These are phyloP conservation scores for Ogataea henricii DNA, from an alignment of 805 yeast genomes.

Conservation along the genomic window DNA sequence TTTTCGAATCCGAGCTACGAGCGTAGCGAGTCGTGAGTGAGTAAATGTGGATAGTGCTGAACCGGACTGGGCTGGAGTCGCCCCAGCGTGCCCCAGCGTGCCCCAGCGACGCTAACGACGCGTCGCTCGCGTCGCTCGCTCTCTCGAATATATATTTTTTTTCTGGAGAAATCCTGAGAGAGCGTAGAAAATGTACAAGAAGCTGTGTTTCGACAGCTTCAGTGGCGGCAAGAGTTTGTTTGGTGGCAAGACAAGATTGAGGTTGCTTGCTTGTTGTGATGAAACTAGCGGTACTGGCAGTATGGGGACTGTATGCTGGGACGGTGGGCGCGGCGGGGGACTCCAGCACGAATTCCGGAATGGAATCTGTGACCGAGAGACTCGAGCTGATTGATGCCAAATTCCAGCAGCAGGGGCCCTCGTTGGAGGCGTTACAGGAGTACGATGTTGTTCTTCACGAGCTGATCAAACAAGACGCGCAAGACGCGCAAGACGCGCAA, in stretches of 20 bases:
- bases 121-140: not conserved
- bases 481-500: no score
- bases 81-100: no score
- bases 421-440: conserved; percentile 31
- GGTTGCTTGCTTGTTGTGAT: not conserved
- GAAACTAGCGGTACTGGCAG: not conserved
- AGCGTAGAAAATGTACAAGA: not conserved
- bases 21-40: no score
- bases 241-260: no score
- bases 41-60: no score
- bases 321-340: not conserved
- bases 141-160: not conserved
- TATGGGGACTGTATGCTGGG: not conserved
- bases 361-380: not conserved
- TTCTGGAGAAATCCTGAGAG: conserved; percentile 2
- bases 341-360: not conserved
- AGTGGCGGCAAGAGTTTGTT: no score
- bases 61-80: no score
- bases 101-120: no score
- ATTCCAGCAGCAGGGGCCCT: conserved; percentile 31
- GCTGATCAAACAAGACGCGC: conserved; percentile 16
- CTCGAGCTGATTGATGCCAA: conserved; percentile 15
- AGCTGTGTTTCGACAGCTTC: no score
- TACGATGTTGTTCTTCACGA: conserved; percentile 30
- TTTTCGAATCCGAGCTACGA: no score